Evolutionary conservation across 2,329 filamentous ascomycete species (phyloP).

Genomic region (Xylaria sp.): DNA sequence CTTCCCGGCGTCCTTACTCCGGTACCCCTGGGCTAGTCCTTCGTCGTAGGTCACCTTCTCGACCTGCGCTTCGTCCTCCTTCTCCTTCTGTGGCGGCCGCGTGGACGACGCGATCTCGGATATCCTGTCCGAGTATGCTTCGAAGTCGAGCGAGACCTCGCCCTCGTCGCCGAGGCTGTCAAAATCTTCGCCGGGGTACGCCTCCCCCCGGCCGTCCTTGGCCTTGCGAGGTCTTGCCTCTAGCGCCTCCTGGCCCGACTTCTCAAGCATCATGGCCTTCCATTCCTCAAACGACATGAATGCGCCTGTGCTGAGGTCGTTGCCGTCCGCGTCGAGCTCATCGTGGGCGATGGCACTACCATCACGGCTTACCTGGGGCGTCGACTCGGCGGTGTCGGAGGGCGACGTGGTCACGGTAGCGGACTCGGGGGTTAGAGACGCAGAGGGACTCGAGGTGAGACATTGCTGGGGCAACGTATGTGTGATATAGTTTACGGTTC

Average conservation of each 20-base stretch:
- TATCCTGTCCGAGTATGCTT: conserved; percentile 50
- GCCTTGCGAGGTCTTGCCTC: conserved; percentile 66
- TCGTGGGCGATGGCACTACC: conserved; percentile 36
- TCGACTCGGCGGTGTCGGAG: conserved; percentile 19
- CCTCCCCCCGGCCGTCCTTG: conserved; percentile 52
- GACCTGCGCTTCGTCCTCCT: conserved; percentile 37
- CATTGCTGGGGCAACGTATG: conserved; percentile 78
- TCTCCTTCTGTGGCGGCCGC: conserved; percentile 29
- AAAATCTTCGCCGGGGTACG: conserved; percentile 63
- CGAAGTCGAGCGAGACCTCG: conserved; percentile 71
- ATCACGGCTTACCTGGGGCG: conserved; percentile 17
- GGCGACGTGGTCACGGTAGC: conserved; percentile 26
- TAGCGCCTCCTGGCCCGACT: conserved; percentile 74
- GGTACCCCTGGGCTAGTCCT: conserved; percentile 56
- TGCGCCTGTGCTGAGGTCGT: conserved; percentile 65
- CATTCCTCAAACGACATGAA: conserved; percentile 98
- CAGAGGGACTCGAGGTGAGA: conserved; percentile 63
- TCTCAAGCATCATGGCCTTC: conserved; percentile 91
- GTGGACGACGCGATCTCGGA: conserved; percentile 45
- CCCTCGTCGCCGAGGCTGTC: conserved; percentile 84
- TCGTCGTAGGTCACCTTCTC: conserved; percentile 52
- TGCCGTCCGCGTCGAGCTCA: conserved; percentile 61
- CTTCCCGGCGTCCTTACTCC: conserved; percentile 91
- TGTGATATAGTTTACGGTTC: conserved; percentile 81
- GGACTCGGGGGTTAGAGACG: conserved; percentile 29